phyloP scores from a whole-genome alignment of 441 rosid genomes.

The Erysimum pusillum region DNA sequence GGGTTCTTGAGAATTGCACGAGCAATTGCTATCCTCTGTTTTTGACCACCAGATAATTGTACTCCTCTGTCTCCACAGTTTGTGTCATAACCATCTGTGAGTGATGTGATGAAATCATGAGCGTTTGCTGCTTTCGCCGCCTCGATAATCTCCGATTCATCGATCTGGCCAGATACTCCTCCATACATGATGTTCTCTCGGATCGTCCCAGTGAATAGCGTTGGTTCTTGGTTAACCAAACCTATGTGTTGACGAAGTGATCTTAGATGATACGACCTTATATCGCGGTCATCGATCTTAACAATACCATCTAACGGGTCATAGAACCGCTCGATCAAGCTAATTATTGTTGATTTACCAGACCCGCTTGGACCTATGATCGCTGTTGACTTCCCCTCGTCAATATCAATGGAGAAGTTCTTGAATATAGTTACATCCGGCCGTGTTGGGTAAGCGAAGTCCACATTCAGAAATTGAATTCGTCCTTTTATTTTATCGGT shows the following conservation, averaged over 20 bases:
- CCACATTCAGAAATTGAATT: slow-evolving; percentile 54
- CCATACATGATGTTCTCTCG: slow-evolving; percentile 70
- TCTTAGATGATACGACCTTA: slow-evolving; percentile 59
- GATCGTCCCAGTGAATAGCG: slow-evolving; percentile 63
- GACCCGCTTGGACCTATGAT: slow-evolving; percentile 83
- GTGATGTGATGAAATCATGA: slow-evolving; percentile 66
- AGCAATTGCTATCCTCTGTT: slow-evolving; percentile 77
- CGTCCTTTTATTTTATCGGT: slow-evolving; percentile 55
- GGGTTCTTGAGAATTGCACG: slow-evolving; percentile 73
- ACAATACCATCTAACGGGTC: slow-evolving; percentile 64
- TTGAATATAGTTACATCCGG: slow-evolving; percentile 63
- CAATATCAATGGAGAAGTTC: slow-evolving; percentile 62
- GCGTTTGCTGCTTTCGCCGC: slow-evolving; percentile 71
- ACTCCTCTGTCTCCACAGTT: slow-evolving; percentile 73
- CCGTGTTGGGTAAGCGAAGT: slow-evolving; percentile 75
- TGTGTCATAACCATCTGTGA: slow-evolving; percentile 66
- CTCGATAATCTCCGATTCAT: slow-evolving; percentile 64
- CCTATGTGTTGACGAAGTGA: slow-evolving; percentile 68
- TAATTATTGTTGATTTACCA: slow-evolving; percentile 75
- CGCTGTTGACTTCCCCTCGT: slow-evolving; percentile 73
- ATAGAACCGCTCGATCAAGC: slow-evolving; percentile 71
- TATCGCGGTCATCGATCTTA: slow-evolving; percentile 64
- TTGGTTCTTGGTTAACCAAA: slow-evolving; percentile 79
- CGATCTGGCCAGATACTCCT: slow-evolving; percentile 14
- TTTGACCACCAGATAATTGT: slow-evolving; percentile 81